These are phyloP conservation scores for Kwoniella dendrophila DNA, from an alignment of 768 basidiomycete species.

Conservation along the genomic window DNA sequence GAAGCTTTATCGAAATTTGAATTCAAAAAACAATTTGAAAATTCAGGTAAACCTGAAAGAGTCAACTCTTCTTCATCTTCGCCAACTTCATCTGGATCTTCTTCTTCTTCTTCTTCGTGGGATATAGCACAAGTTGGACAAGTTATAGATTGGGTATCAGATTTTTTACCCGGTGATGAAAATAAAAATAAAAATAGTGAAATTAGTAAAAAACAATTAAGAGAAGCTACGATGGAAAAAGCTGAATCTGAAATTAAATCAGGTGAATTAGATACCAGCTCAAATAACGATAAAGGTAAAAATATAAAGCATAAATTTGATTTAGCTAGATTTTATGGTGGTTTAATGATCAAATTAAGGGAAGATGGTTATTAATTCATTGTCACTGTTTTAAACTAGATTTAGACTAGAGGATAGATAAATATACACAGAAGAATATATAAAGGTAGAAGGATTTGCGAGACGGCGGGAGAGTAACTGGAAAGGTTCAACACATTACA, in stretches of 20 bases:
- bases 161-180: conserved; percentile 59
- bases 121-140: conserved; percentile 54
- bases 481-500: not conserved
- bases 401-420: too few species aligned
- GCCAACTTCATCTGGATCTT: not conserved
- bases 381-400: too few species aligned
- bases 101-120: conserved; percentile 28
- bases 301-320: conserved; percentile 64
- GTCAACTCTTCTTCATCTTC: conserved; percentile 9
- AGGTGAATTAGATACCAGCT: too few species aligned
- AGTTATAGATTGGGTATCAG: conserved; percentile 59
- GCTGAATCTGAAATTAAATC: conserved; percentile 14
- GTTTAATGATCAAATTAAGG: conserved; percentile 83
- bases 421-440: too few species aligned
- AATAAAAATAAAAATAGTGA: conserved; percentile 55
- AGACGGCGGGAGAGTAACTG: too few species aligned
- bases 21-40: conserved; percentile 22
- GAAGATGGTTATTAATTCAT: conserved; percentile 87
- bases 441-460: too few species aligned
- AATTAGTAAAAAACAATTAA: conserved; percentile 47
- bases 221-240: conserved; percentile 50
- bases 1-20: conserved; percentile 17
- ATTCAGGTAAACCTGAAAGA: conserved; percentile 31
- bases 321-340: conserved; percentile 85
- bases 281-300: conserved; percentile 27